phyloP scores from a whole-genome alignment of 352 stramenopile genomes.

The Elongisporangium undulatum region DNA sequence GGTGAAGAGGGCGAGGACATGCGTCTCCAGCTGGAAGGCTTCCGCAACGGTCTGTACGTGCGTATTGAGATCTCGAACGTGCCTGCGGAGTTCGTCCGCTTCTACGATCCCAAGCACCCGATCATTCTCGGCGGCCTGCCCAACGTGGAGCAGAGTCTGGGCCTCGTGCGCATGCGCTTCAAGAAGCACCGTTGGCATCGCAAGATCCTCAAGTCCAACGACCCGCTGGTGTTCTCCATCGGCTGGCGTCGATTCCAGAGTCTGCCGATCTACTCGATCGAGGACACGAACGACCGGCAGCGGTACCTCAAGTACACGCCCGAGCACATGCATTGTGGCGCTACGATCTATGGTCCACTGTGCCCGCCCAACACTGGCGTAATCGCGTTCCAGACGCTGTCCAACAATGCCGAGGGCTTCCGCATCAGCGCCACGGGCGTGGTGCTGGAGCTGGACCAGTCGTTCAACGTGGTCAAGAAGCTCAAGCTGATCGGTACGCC shows the following conservation, averaged over 20 bases:
- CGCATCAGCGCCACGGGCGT: constrained; percentile 97
- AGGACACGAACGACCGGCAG: constrained; percentile 97
- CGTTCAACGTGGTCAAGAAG: constrained; percentile 99
- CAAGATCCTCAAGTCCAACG: constrained; percentile 98
- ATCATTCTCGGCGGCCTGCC: constrained; percentile 94
- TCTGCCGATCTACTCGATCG: constrained; percentile 97
- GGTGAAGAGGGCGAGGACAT: constrained; percentile 92
- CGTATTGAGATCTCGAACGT: constrained; percentile 95
- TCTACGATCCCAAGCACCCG: constrained; percentile 88
- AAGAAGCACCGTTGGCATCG: constrained; percentile 99
- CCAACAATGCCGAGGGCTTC: constrained; percentile 91
- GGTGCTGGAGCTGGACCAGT: constrained; percentile 96
- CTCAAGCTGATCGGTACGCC: constrained; percentile 99
- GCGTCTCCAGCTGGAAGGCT: constrained; percentile 92
- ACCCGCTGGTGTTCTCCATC: constrained; percentile 98
- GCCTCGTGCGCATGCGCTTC: constrained; percentile 94
- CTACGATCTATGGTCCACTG: constrained; percentile 96
- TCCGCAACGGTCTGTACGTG: constrained; percentile 96
- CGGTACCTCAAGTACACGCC: constrained; percentile 99
- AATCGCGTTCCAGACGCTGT: constrained; percentile 95
- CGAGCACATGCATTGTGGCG: constrained; percentile 99
- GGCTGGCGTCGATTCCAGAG: constrained; percentile 99
- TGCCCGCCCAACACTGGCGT: constrained; percentile 97
- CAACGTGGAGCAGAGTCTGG: constrained; percentile 94
- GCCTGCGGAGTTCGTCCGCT: constrained; percentile 93